These are phyloP conservation scores for Teratosphaeria nubilosa DNA, from an alignment of 2,329 filamentous ascomycete species.

Conservation along the genomic window DNA sequence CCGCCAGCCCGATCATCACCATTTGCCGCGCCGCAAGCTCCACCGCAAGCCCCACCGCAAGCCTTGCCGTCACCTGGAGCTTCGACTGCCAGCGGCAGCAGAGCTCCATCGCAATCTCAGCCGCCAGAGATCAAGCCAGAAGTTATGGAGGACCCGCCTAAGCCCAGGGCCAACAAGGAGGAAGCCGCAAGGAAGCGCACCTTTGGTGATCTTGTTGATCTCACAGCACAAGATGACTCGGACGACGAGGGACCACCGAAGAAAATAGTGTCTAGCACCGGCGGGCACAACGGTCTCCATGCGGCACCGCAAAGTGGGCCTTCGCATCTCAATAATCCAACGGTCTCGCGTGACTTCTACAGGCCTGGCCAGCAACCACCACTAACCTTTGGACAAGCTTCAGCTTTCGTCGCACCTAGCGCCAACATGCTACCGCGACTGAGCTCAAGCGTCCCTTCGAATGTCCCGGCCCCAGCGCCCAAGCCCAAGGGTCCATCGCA, in stretches of 20 bases:
- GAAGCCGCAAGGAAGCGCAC: conserved; percentile 46
- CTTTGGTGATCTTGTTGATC: conserved; percentile 45
- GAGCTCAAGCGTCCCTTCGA: not conserved
- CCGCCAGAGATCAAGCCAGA: conserved; percentile 13
- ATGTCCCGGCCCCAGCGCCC: not conserved
- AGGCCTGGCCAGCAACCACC: not conserved
- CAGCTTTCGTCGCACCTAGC: not conserved
- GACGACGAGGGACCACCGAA: conserved; percentile 36
- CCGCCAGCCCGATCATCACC: not conserved
- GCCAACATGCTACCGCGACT: not conserved
- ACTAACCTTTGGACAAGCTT: not conserved
- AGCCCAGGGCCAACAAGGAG: conserved; percentile 39
- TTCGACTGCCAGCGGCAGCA: not conserved
- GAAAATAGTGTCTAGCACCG: conserved; percentile 12
- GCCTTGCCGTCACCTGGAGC: not conserved
- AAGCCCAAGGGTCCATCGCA: conserved; percentile 17
- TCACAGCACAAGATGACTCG: conserved; percentile 34
- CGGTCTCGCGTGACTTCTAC: not conserved
- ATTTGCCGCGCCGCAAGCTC: not conserved
- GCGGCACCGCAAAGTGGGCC: not conserved
- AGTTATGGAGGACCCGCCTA: conserved; percentile 13
- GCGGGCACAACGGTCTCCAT: not conserved
- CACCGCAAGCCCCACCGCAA: not conserved
- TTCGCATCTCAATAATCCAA: not conserved
- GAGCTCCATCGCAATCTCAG: conserved; percentile 4